phyloP scores from a whole-genome alignment of 768 basidiomycete species.

The Collybiopsis luxurians region DNA sequence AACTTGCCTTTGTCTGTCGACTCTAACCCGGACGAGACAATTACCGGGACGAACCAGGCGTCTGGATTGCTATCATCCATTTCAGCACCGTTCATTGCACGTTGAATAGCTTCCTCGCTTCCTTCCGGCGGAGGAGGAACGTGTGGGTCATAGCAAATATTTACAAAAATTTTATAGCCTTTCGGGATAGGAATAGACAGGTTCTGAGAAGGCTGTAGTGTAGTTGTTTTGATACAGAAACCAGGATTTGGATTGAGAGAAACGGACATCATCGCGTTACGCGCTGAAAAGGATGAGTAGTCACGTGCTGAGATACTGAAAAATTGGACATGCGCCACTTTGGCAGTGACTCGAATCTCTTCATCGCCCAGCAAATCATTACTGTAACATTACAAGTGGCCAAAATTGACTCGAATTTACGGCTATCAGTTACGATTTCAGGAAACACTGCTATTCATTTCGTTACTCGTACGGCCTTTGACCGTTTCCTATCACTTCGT shows the following conservation, averaged over 20 bases:
- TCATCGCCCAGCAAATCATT: not conserved
- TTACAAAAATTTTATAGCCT: conserved; percentile 68
- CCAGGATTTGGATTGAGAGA: conserved; percentile 59
- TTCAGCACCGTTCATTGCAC: conserved; percentile 53
- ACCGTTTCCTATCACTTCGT: conserved; percentile 6
- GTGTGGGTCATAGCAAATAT: conserved; percentile 66
- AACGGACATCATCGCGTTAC: conserved; percentile 19
- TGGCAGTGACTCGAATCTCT: not conserved
- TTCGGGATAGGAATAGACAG: conserved; percentile 36
- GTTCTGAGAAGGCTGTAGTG: conserved; percentile 39
- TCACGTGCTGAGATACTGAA: no score
- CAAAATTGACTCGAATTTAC: no score
- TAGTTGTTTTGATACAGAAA: conserved; percentile 67
- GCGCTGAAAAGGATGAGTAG: not conserved
- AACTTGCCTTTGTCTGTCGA: conserved; percentile 69
- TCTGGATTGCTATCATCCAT: conserved; percentile 34
- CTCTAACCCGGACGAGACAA: conserved; percentile 63
- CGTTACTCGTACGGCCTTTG: conserved; percentile 5
- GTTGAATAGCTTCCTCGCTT: conserved; percentile 54
- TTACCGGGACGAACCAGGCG: conserved; percentile 65
- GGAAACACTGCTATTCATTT: not conserved
- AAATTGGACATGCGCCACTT: not conserved
- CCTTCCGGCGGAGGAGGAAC: conserved; percentile 69
- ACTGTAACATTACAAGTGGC: not conserved
- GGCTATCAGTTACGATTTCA: no score